Percentiles rank a stretch among this genome's conserved stretches.
phyloP scores from a whole-genome alignment of 176 grass and related monocot genomes.

The Puccinellia tenuiflora region DNA sequence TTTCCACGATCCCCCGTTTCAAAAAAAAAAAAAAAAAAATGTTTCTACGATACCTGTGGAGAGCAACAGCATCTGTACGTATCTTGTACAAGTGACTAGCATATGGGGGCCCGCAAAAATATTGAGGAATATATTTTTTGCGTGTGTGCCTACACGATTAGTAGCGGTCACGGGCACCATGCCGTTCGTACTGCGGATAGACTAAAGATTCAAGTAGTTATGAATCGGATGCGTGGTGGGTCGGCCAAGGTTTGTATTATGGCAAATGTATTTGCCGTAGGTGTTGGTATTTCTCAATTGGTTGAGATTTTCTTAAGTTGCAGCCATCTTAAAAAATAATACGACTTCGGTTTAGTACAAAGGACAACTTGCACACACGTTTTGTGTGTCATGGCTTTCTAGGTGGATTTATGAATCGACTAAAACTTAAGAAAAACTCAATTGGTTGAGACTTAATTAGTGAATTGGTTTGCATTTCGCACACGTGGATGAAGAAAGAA shows the following conservation, averaged over 20 bases:
- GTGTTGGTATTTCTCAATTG: too few relatives aligned
- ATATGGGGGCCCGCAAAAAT: not conserved
- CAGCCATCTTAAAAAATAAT: too few relatives aligned
- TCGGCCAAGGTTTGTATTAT: not conserved
- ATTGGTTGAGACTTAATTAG: too few relatives aligned
- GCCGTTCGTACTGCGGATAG: not conserved
- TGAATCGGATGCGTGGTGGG: not conserved
- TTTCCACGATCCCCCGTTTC: not conserved
- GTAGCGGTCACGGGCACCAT: slow-evolving; percentile 23
- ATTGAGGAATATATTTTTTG: not conserved
- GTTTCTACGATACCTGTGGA: not conserved
- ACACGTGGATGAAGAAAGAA: too few relatives aligned
- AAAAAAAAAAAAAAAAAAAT: too few relatives aligned
- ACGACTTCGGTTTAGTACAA: too few relatives aligned
- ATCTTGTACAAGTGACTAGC: not conserved
- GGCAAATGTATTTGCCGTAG: not conserved
- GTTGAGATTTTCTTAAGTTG: too few relatives aligned
- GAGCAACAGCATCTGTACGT: not conserved
- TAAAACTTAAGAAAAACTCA: too few relatives aligned
- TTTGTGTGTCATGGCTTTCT: too few relatives aligned
- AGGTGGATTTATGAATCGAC: too few relatives aligned
- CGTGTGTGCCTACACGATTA: not conserved
- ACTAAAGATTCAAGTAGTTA: not conserved
- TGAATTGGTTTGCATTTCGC: too few relatives aligned
- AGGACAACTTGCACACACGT: too few relatives aligned